Evolutionary conservation across 1,139 yeast species (phyloP).

Genomic region (Pichia sp.): DNA sequence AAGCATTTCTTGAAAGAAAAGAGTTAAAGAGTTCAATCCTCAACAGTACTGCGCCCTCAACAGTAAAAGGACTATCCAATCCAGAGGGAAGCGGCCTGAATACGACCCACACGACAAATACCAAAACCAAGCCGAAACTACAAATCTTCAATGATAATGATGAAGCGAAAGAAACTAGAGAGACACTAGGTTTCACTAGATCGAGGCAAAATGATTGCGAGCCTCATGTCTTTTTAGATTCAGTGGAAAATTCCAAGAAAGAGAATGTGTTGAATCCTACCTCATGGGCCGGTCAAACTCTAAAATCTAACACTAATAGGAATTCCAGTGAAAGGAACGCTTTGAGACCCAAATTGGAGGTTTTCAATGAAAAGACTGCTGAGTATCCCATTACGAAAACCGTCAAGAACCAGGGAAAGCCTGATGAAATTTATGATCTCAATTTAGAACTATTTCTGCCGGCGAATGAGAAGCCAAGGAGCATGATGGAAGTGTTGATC

Average conservation of each 20-base stretch:
- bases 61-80: slow-evolving; percentile 11
- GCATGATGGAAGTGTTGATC: slow-evolving; percentile 11
- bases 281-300: slow-evolving; percentile 64
- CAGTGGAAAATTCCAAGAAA: slow-evolving; percentile 46
- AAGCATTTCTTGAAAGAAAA: slow-evolving; percentile 38
- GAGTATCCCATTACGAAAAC: slow-evolving; percentile 31
- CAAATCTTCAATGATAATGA: slow-evolving; percentile 15
- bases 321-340: slow-evolving; percentile 14
- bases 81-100: slow-evolving; percentile 19
- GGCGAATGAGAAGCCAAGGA: slow-evolving; percentile 21
- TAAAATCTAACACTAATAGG: slow-evolving; percentile 25
- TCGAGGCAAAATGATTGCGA: not conserved
- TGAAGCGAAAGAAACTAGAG: not conserved
- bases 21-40: slow-evolving; percentile 3
- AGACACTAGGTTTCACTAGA: no score
- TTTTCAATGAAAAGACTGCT: slow-evolving; percentile 18
- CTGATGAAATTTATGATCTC: slow-evolving; percentile 56
- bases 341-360: slow-evolving; percentile 15
- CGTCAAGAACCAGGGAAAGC: slow-evolving; percentile 45
- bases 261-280: slow-evolving; percentile 55
- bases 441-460: slow-evolving; percentile 54
- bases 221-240: slow-evolving; percentile 34
- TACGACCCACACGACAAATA: not conserved
- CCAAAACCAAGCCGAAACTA: slow-evolving; percentile 13
- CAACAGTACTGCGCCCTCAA: not conserved